Evolutionary conservation across 2,329 filamentous ascomycete genomes (phyloP).

Genomic region (Ophiocordyceps camponoti-leonardi): DNA sequence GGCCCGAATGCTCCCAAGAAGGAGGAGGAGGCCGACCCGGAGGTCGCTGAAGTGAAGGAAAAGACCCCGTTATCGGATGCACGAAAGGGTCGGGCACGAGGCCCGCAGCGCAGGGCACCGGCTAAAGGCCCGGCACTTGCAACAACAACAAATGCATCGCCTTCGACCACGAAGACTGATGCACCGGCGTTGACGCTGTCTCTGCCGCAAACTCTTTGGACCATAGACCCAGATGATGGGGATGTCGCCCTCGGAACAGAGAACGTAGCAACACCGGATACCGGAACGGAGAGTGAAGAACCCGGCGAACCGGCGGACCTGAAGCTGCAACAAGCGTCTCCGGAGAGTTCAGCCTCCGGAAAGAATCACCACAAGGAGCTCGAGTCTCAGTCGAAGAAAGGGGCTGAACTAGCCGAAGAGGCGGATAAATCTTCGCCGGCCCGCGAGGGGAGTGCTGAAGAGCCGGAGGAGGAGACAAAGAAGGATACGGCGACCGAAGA

Average conservation of each 20-base stretch:
- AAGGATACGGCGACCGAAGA: conserved; percentile 5
- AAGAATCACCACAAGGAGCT: neutral
- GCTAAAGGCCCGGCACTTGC: conserved; percentile 27
- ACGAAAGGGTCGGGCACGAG: conserved; percentile 75
- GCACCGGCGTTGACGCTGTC: conserved; percentile 27
- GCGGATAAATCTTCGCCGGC: neutral
- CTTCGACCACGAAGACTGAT: conserved; percentile 8
- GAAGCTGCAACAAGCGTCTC: neutral
- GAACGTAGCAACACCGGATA: conserved; percentile 3
- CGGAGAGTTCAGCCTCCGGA: neutral
- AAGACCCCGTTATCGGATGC: conserved; percentile 75
- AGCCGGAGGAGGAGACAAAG: neutral
- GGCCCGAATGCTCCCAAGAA: conserved; percentile 71
- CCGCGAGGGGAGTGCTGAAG: neutral
- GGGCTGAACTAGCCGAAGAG: neutral
- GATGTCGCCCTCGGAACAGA: conserved; percentile 14
- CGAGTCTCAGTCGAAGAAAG: neutral
- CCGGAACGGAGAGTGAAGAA: conserved; percentile 2
- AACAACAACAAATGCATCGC: conserved; percentile 3
- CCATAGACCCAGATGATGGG: conserved; percentile 32
- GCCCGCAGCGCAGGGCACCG: conserved; percentile 62
- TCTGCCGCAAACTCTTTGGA: conserved; percentile 29
- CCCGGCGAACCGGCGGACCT: neutral
- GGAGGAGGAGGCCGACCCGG: conserved; percentile 43
- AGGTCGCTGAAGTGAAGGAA: conserved; percentile 39